Conservation (phyloP, 2,329 filamentous ascomycete species). For the Aspergillus ochraceoroseus region DNA sequence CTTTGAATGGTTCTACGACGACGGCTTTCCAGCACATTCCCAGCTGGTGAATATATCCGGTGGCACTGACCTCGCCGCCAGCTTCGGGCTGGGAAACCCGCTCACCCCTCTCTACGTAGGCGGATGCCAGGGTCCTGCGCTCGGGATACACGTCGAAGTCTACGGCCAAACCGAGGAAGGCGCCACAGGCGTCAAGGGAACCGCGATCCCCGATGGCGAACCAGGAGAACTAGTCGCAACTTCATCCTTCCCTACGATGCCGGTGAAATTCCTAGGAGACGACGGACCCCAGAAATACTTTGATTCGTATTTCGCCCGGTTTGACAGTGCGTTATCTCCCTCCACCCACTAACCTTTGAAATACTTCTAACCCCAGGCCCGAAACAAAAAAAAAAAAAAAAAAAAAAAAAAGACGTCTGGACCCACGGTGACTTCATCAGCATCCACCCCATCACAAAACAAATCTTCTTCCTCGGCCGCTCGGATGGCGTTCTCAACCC, state of each 20-base stretch:
- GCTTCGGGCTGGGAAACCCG: conserved; percentile 54
- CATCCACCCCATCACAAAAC: conserved; percentile 62
- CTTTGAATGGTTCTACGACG: conserved; percentile 76
- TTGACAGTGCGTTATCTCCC: conserved; percentile 37
- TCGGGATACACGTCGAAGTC: conserved; percentile 53
- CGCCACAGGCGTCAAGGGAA: conserved; percentile 43
- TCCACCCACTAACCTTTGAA: background rate
- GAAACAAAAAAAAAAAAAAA: too few relatives aligned
- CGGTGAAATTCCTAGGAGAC: conserved; percentile 58
- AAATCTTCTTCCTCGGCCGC: conserved; percentile 38
- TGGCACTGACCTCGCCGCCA: conserved; percentile 64
- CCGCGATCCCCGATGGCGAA: conserved; percentile 56
- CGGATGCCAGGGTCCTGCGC: conserved; percentile 51
- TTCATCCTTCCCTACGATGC: conserved; percentile 68
- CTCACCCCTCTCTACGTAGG: conserved; percentile 61
- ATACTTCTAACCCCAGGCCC: background rate
- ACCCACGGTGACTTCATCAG: conserved; percentile 78
- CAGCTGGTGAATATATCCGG: conserved; percentile 72
- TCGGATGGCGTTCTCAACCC: conserved; percentile 75
- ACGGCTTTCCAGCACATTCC: conserved; percentile 61
- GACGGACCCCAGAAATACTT: conserved; percentile 54
- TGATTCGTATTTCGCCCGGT: conserved; percentile 55
- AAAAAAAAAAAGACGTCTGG: conserved; percentile 34
- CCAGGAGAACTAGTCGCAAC: conserved; percentile 72
- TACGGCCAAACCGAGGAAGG: conserved; percentile 54